Evolutionary conservation across 2,329 filamentous ascomycete species (phyloP), one percentile per base, ranked within the genome.

Genomic region (Cryphonectria naterciae): DNA sequence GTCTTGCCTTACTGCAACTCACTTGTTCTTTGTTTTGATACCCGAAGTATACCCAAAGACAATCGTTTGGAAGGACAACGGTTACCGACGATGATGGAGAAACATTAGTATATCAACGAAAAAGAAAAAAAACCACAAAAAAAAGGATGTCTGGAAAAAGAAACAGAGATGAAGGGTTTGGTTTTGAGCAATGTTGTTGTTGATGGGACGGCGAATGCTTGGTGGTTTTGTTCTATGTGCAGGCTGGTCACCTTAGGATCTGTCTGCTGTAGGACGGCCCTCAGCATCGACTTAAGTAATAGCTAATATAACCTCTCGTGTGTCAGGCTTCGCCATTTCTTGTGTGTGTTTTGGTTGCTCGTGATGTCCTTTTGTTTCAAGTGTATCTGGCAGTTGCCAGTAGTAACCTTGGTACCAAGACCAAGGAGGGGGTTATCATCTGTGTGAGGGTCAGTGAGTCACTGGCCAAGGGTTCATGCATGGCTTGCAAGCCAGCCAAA

Each of bases 31-130:
- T 74, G 74, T 76, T 79, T 79, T 80, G 79, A 80, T 80, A 80
- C 79, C 79, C 79, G 75, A 75, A 79, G 78, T 80, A 80, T 80
- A 80, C 75, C 77, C 76, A 72, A 73, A 76, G 73, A 73, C 75
- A 73, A 72, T 73, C 74, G 71, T 74, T 75, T 72, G 66, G 67
- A 74, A 74, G 72, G 72, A 71, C 72, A 75, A 74, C 70, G 74
- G 74, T 73, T 75, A 75, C 71, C 67, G 74, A 74, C 74, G 74
- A 72, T 71, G 69, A 69, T 65, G 64, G 68, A 68, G 28, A 32
- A 65, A 64, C 62, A 70, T 65, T 65, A 69, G 49, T 62, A 60
- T 67, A 19, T 43, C 19, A 39, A 54, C 56, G 66, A 15, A 13
- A 70, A 61, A 68, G 71, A 66, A 62, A 62, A 63, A 72, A 70